A percentile compares a stretch with the other conserved stretches of the same genome.
These are phyloP conservation scores for Cladophialophora carrionii DNA, from an alignment of 2,329 filamentous ascomycete genomes.

Conservation along the genomic window DNA sequence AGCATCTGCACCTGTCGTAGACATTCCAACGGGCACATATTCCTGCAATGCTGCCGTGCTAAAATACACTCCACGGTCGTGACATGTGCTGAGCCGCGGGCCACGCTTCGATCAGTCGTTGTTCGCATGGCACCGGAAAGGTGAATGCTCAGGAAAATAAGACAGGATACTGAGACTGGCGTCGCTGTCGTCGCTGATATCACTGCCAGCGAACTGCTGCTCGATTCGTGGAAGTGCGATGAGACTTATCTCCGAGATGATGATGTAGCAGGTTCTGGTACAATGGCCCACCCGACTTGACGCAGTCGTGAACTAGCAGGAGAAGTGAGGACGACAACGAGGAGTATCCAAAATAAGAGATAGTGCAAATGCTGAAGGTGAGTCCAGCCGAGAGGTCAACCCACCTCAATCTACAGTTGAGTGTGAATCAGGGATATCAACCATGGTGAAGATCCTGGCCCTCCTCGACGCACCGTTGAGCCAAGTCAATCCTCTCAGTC, in stretches of 20 bases:
- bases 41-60: background rate
- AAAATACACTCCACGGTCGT: background rate
- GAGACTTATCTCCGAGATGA: background rate
- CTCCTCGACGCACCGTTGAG: background rate
- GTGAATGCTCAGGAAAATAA: background rate
- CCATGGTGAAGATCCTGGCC: background rate
- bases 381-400: background rate
- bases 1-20: background rate
- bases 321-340: background rate
- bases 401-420: background rate
- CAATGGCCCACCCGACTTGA: background rate
- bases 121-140: background rate
- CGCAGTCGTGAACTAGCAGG: background rate
- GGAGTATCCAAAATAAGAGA: background rate
- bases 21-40: background rate
- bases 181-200: background rate
- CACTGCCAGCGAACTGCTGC: background rate
- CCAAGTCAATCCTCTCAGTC: background rate
- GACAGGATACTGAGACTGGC: background rate
- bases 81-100: too few relatives aligned
- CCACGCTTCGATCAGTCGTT: background rate
- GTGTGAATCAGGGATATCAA: background rate
- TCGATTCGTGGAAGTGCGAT: background rate
- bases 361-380: background rate
- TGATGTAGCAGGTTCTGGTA: too few relatives aligned